Percentiles rank a stretch among this genome's conserved stretches.
phyloP scores from a whole-genome alignment of 257 asterid genomes.

The Solanum ossicruentum region DNA sequence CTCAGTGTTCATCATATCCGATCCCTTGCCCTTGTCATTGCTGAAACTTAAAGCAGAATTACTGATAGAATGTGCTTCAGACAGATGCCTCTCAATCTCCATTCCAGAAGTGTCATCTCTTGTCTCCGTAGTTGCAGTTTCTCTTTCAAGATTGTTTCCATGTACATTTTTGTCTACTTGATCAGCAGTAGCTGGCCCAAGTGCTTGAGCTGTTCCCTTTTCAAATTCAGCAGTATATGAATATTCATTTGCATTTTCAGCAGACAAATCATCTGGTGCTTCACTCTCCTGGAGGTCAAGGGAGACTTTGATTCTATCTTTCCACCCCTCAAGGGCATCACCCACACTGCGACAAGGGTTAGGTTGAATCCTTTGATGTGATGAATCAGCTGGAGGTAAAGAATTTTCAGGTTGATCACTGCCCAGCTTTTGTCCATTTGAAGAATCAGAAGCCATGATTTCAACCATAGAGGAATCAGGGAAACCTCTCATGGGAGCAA shows the following conservation, averaged over 20 bases:
- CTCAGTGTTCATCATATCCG: slow-evolving; percentile 21
- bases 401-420: slow-evolving; percentile 27
- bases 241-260: slow-evolving; percentile 69
- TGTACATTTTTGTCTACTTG: slow-evolving; percentile 45
- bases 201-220: slow-evolving; percentile 88
- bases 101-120: slow-evolving; percentile 30
- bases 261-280: slow-evolving; percentile 35
- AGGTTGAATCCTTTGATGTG: slow-evolving; percentile 39
- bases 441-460: slow-evolving; percentile 38
- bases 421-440: slow-evolving; percentile 32
- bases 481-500: slow-evolving; percentile 46
- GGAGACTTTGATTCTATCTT: slow-evolving; percentile 83
- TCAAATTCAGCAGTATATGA: slow-evolving; percentile 78
- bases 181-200: slow-evolving; percentile 89
- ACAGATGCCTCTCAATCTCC: slow-evolving; percentile 34
- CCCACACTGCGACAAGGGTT: slow-evolving; percentile 88
- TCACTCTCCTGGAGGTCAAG: slow-evolving; percentile 47
- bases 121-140: slow-evolving; percentile 13
- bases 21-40: slow-evolving; percentile 15
- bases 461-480: slow-evolving; percentile 47
- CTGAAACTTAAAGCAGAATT: slow-evolving; percentile 18
- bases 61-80: slow-evolving; percentile 32
- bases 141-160: slow-evolving; percentile 46
- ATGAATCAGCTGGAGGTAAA: slow-evolving; percentile 31
- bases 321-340: slow-evolving; percentile 92